A percentile compares a stretch with the other conserved stretches of the same genome.
Evolutionary conservation across 441 rosid genomes (phyloP).

Genomic region (Mallotus japonicus): DNA sequence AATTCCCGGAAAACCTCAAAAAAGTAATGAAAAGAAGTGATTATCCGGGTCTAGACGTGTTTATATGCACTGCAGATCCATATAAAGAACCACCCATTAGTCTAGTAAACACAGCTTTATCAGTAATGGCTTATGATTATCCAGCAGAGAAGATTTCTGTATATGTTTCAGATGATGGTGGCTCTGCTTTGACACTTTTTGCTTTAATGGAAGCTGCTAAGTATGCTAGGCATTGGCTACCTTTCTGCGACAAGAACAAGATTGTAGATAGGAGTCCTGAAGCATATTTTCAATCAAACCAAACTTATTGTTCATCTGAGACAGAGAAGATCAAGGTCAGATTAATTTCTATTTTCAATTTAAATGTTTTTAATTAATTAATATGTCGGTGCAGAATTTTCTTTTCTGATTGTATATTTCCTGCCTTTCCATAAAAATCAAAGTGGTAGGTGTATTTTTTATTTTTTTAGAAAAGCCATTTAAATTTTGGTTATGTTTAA

Average conservation of each 20-base stretch:
- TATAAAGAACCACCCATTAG: conserved; percentile 74
- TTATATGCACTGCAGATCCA: conserved; percentile 90
- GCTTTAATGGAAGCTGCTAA: conserved; percentile 62
- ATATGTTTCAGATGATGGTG: conserved; percentile 61
- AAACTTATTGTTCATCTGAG: conserved; percentile 20
- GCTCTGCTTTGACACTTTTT: conserved; percentile 49
- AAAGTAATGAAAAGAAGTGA: conserved; percentile 25
- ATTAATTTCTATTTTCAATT: neutral
- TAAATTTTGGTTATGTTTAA: too few relatives aligned
- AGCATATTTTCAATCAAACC: conserved; percentile 38
- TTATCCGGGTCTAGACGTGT: conserved; percentile 56
- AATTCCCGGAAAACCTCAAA: conserved; percentile 47
- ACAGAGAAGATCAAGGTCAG: conserved; percentile 50
- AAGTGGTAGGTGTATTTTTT: too few relatives aligned
- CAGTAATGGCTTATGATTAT: conserved; percentile 76
- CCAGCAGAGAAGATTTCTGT: conserved; percentile 63
- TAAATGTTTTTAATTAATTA: neutral
- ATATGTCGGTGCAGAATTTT: neutral
- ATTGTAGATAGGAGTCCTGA: conserved; percentile 37
- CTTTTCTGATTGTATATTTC: too few relatives aligned
- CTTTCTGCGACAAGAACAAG: conserved; percentile 38
- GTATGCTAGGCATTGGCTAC: conserved; percentile 56
- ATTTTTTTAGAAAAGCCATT: too few relatives aligned
- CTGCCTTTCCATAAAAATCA: too few relatives aligned
- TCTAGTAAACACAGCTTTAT: conserved; percentile 68